Conservation (phyloP, 2,329 filamentous ascomycete genomes). For the Ophiosphaerella narmari region DNA sequence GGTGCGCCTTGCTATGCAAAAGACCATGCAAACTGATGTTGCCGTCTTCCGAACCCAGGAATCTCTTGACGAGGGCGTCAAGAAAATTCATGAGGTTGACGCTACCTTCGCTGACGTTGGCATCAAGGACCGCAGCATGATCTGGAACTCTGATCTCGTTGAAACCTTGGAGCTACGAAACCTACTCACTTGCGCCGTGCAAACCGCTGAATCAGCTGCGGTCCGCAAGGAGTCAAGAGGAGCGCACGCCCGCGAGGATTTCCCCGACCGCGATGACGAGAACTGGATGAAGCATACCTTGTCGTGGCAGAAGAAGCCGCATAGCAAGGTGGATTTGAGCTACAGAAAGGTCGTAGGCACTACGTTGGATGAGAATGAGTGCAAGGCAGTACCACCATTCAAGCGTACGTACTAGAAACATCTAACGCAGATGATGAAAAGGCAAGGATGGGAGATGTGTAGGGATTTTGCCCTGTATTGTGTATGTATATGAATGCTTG, state of each 20-base stretch:
- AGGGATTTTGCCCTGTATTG: constrained; percentile 32
- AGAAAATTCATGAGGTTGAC: constrained; percentile 85
- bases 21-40: constrained; percentile 97
- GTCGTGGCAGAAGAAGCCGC: constrained; percentile 90
- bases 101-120: constrained; percentile 78
- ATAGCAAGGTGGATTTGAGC: constrained; percentile 81
- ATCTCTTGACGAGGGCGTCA: constrained; percentile 89
- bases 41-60: constrained; percentile 95
- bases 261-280: constrained; percentile 89
- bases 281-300: constrained; percentile 99
- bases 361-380: constrained; percentile 93
- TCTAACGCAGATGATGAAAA: not conserved
- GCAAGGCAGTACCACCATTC: constrained; percentile 94
- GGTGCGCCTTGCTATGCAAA: constrained; percentile 91
- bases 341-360: constrained; percentile 83
- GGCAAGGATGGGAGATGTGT: constrained; percentile 3
- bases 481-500: constrained; percentile 43
- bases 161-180: constrained; percentile 96
- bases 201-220: constrained; percentile 88
- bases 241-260: constrained; percentile 96
- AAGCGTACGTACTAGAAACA: constrained; percentile 80
- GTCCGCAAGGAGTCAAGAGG: constrained; percentile 97
- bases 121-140: constrained; percentile 99
- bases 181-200: constrained; percentile 92
- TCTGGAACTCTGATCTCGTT: constrained; percentile 98